These are phyloP conservation scores for Cordyceps cateniannulata DNA, from an alignment of 2,329 filamentous ascomycete species.

Conservation along the genomic window DNA sequence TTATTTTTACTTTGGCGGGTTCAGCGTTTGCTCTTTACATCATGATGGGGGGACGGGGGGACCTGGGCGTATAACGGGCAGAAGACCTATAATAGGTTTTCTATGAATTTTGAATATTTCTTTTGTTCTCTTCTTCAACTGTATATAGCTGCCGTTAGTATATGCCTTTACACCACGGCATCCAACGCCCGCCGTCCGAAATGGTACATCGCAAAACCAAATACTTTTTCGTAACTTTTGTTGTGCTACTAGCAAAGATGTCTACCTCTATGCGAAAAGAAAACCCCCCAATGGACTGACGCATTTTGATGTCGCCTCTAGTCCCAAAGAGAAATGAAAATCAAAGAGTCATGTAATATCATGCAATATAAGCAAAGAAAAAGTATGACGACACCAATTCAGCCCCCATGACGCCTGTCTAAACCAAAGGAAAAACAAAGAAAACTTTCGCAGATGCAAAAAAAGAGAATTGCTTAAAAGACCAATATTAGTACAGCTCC, in stretches of 20 bases:
- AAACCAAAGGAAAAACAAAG: not conserved
- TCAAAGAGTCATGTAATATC: not conserved
- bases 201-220: not conserved
- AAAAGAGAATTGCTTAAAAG: not conserved
- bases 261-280: too few species aligned
- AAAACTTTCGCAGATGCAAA: too few species aligned
- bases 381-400: not conserved
- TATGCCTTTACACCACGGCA: not conserved
- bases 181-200: not conserved
- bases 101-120: not conserved
- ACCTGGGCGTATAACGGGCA: not conserved
- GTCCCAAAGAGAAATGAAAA: too few species aligned
- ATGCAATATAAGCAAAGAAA: not conserved
- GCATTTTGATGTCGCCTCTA: too few species aligned
- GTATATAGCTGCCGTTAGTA: not conserved
- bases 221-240: not conserved
- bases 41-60: not conserved
- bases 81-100: not conserved
- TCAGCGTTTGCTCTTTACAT: not conserved
- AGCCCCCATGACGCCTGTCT: not conserved
- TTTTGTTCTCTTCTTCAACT: not conserved
- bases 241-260: not conserved
- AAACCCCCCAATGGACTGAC: too few species aligned
- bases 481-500: too few species aligned
- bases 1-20: not conserved